Evolutionary conservation across 768 basidiomycete species (phyloP).

Genomic region (Suillus luteus): DNA sequence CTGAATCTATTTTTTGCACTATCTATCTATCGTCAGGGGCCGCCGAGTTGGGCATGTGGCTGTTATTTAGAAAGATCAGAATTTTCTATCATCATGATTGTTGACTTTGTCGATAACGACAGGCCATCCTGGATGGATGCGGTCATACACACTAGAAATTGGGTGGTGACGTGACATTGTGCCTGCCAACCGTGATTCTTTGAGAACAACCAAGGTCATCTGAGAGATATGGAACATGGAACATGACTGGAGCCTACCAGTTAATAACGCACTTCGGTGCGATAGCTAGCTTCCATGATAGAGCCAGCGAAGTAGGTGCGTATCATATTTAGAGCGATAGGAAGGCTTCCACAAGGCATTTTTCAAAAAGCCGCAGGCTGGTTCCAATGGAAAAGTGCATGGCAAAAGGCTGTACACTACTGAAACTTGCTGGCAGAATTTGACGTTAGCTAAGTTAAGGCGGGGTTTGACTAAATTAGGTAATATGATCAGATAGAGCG

Average conservation of each 20-base stretch:
- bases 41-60: not conserved
- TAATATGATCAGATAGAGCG: not conserved
- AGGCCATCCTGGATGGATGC: not conserved
- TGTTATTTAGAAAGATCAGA: not conserved
- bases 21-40: not conserved
- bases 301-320: not conserved
- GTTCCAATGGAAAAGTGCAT: not conserved
- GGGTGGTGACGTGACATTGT: conserved; percentile 3
- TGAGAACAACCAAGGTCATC: not conserved
- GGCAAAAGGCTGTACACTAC: no score
- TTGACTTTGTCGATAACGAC: not conserved
- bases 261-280: conserved; percentile 4
- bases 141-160: not conserved
- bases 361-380: not conserved
- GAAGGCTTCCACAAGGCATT: not conserved
- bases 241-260: not conserved
- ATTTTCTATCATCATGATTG: not conserved
- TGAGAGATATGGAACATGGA: not conserved
- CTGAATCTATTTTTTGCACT: not conserved
- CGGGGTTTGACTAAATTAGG: not conserved
- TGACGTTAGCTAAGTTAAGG: not conserved
- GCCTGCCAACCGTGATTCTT: conserved; percentile 1
- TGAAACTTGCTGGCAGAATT: not conserved
- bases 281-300: not conserved
- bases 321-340: not conserved